Percentiles rank a stretch among this genome's conserved stretches.
Conservation (phyloP, 1,284 basidiomycete genomes). For the Meripilus lineatus region DNA sequence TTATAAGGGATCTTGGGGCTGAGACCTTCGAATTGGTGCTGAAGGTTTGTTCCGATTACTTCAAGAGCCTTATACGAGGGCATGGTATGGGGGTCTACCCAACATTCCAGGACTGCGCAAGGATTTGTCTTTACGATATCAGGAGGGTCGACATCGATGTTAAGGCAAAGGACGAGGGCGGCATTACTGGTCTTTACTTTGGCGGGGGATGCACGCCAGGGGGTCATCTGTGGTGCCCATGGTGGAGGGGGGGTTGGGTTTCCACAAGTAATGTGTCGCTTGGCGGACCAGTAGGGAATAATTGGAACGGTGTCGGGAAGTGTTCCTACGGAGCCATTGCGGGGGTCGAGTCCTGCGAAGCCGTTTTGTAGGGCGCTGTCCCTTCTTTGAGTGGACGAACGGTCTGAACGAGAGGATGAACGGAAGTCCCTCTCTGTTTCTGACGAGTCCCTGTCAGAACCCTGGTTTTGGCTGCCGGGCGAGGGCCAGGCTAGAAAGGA, state of each 20-base stretch:
- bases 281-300: slow-evolving; percentile 76
- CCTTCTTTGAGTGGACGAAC: slow-evolving; percentile 34
- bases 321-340: slow-evolving; percentile 35
- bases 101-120: slow-evolving; percentile 93
- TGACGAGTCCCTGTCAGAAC: slow-evolving; percentile 39
- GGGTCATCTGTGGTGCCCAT: slow-evolving; percentile 59
- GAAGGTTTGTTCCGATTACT: slow-evolving; percentile 86
- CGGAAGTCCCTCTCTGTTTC: slow-evolving; percentile 42
- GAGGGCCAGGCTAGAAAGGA: too few species aligned
- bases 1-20: slow-evolving; percentile 91
- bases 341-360: slow-evolving; percentile 22
- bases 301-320: slow-evolving; percentile 52
- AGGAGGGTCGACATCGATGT: slow-evolving; percentile 97
- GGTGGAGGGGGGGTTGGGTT: slow-evolving; percentile 70
- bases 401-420: slow-evolving; percentile 38
- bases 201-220: slow-evolving; percentile 78
- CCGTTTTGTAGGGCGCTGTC: slow-evolving; percentile 21
- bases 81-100: slow-evolving; percentile 93
- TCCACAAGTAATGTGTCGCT: slow-evolving; percentile 84
- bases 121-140: slow-evolving; percentile 97
- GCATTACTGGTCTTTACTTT: slow-evolving; percentile 91
- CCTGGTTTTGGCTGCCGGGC: slow-evolving; percentile 12
- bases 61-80: slow-evolving; percentile 87
- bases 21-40: slow-evolving; percentile 95
- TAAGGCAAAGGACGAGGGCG: slow-evolving; percentile 92